Evolutionary conservation across 352 stramenopile species (phyloP), one percentile per base, ranked within the genome.

Genomic region (Pythium monospermum): DNA sequence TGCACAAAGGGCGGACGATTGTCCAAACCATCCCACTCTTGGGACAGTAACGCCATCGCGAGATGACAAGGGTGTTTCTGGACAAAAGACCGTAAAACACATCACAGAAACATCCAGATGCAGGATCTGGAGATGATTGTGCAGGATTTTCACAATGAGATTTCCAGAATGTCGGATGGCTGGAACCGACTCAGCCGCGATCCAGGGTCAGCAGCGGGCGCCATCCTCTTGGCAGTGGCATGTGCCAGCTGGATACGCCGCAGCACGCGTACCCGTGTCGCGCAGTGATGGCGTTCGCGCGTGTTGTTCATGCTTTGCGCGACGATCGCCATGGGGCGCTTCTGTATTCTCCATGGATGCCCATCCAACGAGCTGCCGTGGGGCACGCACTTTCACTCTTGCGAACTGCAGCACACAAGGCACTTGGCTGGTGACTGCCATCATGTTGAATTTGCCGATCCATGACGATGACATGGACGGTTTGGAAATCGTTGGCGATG

Each of bases 241-340:
- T 35, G 40, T 25, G 37, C 36, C 53, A 50, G 53, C 39, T 50
- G 53, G 32, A 36, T 18, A 8, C 23, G 11, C 37, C 39, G 47
- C 47, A 46, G 32, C 23, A 45, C 36, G 43, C 53, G 44, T 26
- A 33, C 52, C 32, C 21, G 41, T 49, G 53, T 37, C 45, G 53
- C 53, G 45, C 48, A 4, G 53, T 61, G 53, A 61, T 61, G 53
- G 53, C 53, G 53, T 61, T 61, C 53, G n/a, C 18, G 40, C 18
- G 33, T 32, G 40, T 47, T 33, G 25, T n/a, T 40, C 35, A 18
- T 5, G 21, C 16, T 40, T 12, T n/a, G n/a, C n/a, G n/a, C n/a
- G 30, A 35, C 30, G n/a, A 28, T 25, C 18, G 15, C 4, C 44
- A 36, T 13, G 27, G 2, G 3, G 43, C 27, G 22, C n/a, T 19